Base-by-base conservation (phyloP, 2,329 filamentous ascomycete genomes). In the Endoconidiophora polonica region DNA sequence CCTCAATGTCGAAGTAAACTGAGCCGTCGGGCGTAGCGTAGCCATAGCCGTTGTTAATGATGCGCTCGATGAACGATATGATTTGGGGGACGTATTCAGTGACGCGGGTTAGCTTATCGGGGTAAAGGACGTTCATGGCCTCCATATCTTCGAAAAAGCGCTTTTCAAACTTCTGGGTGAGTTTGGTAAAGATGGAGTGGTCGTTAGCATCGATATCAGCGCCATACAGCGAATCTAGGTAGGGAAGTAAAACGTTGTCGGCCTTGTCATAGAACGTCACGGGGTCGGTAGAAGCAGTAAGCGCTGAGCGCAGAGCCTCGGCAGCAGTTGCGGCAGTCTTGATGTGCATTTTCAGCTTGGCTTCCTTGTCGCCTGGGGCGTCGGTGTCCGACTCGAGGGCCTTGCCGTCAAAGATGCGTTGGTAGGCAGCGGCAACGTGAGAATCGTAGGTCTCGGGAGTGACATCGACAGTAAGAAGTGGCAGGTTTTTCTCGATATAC, bases 51-150 rank as follows among this genome's bases (percentile, higher is more conserved):
- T 94, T 94, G 47, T 82, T 68, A 20, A 93, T 77, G 51, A 94
- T 85, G 56, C 75, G 78, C 59, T 90, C 76, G 0, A 95, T 86
- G 55, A 94, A 95, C 7, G 74, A 69, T 43, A 84, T 86, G 59
- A 96, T 95, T 59, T 94, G 80, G 0, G 81, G 79, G 3, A 90
- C 83, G 58, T 91, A 95, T 59, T 94, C 86, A 1, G 87, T 94
- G n/a, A 95, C 90, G 51, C 88, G 72, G 0, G 87, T 94, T 23
- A 94, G 69, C 33, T 83, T 75, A 58, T 93, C 83, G 0, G 90
- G 87, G 20, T 80, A 73, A 38, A 90, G 70, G 9, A 94, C 86
- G 59, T 96, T 96, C 46, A 96, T 68, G 5, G 79, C 78, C 54
- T 79, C 74, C 81, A 96, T 88, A 59, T 96, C 90, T 52, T 83